phyloP scores from a whole-genome alignment of 148 eudicot genomes.

The Rhododendron vialii region DNA sequence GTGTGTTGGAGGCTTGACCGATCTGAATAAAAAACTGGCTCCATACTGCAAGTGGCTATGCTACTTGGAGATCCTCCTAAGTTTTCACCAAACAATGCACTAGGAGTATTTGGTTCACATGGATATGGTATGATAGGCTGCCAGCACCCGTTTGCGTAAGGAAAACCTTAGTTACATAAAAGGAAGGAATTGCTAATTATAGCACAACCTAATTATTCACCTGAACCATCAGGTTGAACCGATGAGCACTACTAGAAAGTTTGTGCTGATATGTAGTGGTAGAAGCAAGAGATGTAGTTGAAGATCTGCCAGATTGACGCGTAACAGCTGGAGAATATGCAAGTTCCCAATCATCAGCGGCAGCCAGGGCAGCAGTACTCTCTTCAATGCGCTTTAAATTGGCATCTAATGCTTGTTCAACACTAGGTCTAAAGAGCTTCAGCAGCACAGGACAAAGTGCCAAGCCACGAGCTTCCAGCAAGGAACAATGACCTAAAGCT shows the following conservation, averaged over 20 bases:
- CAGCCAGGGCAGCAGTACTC: slow-evolving; percentile 88
- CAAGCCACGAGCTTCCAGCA: slow-evolving; percentile 76
- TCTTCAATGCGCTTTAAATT: slow-evolving; percentile 88
- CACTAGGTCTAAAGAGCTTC: background rate
- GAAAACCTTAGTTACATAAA: too few species aligned
- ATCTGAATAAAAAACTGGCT: background rate
- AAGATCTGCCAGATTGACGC: slow-evolving; percentile 58
- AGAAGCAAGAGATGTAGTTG: slow-evolving; percentile 36
- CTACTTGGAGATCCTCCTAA: background rate
- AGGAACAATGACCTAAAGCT: slow-evolving; percentile 71
- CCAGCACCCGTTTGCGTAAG: background rate
- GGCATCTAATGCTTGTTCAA: slow-evolving; percentile 74
- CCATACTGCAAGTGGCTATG: background rate
- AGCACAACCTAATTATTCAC: slow-evolving; percentile 29
- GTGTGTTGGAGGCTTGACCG: background rate
- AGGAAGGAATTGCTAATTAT: background rate
- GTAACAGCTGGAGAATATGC: slow-evolving; percentile 39
- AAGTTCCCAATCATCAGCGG: slow-evolving; percentile 89
- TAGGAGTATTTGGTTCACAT: background rate
- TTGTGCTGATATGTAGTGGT: slow-evolving; percentile 59
- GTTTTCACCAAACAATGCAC: background rate
- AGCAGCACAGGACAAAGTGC: background rate
- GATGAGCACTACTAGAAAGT: slow-evolving; percentile 95
- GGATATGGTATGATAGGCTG: background rate
- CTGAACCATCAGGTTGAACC: slow-evolving; percentile 92